phyloP scores from a whole-genome alignment of 2,329 filamentous ascomycete species.

The Xylariaceae sp. region DNA sequence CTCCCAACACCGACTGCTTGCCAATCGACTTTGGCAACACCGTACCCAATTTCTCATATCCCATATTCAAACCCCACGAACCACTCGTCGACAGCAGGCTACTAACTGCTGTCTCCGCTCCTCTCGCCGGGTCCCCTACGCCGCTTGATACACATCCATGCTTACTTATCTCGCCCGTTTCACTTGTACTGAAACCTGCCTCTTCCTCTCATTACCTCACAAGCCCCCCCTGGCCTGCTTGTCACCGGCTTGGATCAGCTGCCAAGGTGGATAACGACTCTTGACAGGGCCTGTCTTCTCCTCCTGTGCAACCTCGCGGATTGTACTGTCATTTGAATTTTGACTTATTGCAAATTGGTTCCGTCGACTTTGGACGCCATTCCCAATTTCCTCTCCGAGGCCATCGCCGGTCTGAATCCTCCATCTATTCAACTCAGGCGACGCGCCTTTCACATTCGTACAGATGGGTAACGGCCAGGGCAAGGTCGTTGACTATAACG shows the following conservation, averaged over 20 bases:
- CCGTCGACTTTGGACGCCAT: no score
- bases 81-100: not conserved
- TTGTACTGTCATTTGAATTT: no score
- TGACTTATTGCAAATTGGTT: no score
- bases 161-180: slow-evolving; percentile 14
- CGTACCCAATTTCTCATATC: no score
- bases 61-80: not conserved
- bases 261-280: slow-evolving; percentile 14
- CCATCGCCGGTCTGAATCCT: no score
- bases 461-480: slow-evolving; percentile 91
- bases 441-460: slow-evolving; percentile 13
- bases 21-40: no score
- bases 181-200: slow-evolving; percentile 9
- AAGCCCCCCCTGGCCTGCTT: slow-evolving; percentile 9
- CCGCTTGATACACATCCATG: slow-evolving; percentile 19
- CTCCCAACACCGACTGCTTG: no score
- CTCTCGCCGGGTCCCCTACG: slow-evolving; percentile 9
- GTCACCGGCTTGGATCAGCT: slow-evolving; percentile 14
- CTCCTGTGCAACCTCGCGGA: not conserved
- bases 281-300: slow-evolving; percentile 4
- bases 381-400: no score
- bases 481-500: slow-evolving; percentile 86
- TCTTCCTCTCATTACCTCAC: slow-evolving; percentile 8
- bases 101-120: not conserved
- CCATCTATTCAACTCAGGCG: slow-evolving; percentile 2